Base-by-base conservation (phyloP, 768 basidiomycete species). In the Mycena indigotica region DNA sequence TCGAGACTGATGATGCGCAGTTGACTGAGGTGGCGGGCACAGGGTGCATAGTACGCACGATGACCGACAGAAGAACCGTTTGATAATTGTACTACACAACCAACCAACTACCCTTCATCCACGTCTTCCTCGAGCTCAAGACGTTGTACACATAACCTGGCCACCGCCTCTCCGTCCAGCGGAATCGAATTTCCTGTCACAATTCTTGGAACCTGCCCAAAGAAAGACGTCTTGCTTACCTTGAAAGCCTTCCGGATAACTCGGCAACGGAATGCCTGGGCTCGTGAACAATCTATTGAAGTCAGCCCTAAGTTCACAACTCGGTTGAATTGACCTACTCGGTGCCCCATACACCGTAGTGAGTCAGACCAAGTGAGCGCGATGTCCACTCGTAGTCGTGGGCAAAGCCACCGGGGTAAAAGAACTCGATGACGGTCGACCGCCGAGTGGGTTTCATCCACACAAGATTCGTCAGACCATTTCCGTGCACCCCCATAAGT, bases 401-500 rank as follows among this genome's bases (percentile, higher is more conserved):
- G 10, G 93, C 91, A 67, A 95, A 95, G 3, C 93, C 93, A 41
- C 80, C 79, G 0, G 88, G 88, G 72, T 79, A 91, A 72, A 94
- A 95, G 73, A 97, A 94, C 67, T 97, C 95, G 69, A 96, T 92
- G 25, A 97, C 93, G 0, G 95, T 93, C 28, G 91, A 83, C 15
- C 87, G 79, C 6, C 86, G 86, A 2, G 83, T 84, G 2, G 91
- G 89, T 24, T 89, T 87, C 95, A 96, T 97, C 94, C 94, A 97
- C 3, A 97, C 69, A 1, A 95, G 80, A 25, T 91, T 81, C 0
- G 93, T 95, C 30, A 97, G 70, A 30, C 92, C 95, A 68, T 97
- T 97, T 12, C 95, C 94, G 66, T 96, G 94, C 17, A 96, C 89
- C 52, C 94, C 94, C 82, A 95, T 88, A 86, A 96, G 82, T 64